Conservation (phyloP, 2,329 filamentous ascomycete species). For the Aspergillus calidoustus region DNA sequence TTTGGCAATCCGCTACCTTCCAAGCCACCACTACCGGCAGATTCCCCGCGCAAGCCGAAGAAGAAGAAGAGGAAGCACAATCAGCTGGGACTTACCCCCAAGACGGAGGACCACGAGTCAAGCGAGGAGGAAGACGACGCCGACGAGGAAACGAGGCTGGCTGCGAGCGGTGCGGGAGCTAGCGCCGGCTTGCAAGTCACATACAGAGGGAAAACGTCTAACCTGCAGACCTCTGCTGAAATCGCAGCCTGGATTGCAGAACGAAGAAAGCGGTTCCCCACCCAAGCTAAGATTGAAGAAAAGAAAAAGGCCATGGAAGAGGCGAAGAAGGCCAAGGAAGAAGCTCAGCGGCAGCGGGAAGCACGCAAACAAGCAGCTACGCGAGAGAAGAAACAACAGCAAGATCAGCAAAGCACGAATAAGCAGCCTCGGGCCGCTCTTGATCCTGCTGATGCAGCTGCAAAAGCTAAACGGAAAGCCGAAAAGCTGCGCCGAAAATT, state of each 20-base stretch:
- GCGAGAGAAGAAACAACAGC: slow-evolving; percentile 27
- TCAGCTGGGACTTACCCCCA: slow-evolving; percentile 53
- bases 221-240: slow-evolving; percentile 64
- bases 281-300: slow-evolving; percentile 67
- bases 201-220: slow-evolving; percentile 60
- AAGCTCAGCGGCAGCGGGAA: slow-evolving; percentile 45
- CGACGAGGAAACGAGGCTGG: slow-evolving; percentile 51
- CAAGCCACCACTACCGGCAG: slow-evolving; percentile 45
- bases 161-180: slow-evolving; percentile 28
- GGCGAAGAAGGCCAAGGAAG: slow-evolving; percentile 55
- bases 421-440: slow-evolving; percentile 28
- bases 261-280: slow-evolving; percentile 79
- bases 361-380: slow-evolving; percentile 42
- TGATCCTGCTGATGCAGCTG: slow-evolving; percentile 38
- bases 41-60: slow-evolving; percentile 41
- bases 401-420: slow-evolving; percentile 30
- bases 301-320: slow-evolving; percentile 69
- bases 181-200: slow-evolving; percentile 53
- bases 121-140: slow-evolving; percentile 52
- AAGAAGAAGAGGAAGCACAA: slow-evolving; percentile 52
- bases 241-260: slow-evolving; percentile 81
- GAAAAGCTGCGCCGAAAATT: slow-evolving; percentile 54
- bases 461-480: slow-evolving; percentile 45
- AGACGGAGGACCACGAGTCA: slow-evolving; percentile 50
- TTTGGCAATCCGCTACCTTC: slow-evolving; percentile 50